These are phyloP conservation scores for Lactuca saligna DNA, from an alignment of 129 eudicot genomes.

Conservation along the genomic window DNA sequence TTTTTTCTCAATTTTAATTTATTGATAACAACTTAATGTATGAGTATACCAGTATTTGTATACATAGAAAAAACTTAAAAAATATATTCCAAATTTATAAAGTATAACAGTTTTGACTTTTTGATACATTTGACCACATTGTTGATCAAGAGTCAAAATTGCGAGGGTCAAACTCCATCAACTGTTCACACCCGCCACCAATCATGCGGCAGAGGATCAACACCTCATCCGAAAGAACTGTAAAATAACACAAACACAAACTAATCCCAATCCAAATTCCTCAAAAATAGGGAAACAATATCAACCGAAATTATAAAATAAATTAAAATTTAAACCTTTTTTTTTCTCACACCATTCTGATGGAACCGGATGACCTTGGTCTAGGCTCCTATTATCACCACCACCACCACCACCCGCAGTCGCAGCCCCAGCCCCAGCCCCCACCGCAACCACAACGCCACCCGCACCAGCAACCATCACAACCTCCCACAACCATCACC, in stretches of 20 bases:
- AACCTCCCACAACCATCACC: conserved; percentile 35
- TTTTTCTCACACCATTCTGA: conserved; percentile 27
- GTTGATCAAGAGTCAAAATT: conserved; percentile 26
- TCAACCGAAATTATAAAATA: conserved; percentile 1
- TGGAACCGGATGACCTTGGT: conserved; percentile 82
- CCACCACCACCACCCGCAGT: conserved; percentile 51
- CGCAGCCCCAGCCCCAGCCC: conserved; percentile 34
- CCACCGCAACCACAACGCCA: conserved; percentile 26
- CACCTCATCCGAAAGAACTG: conserved; percentile 40
- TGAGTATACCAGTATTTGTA: too few relatives aligned
- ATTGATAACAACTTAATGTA: too few relatives aligned
- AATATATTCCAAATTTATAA: background rate
- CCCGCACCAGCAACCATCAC: conserved; percentile 19
- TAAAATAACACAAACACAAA: conserved; percentile 25
- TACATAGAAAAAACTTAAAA: background rate
- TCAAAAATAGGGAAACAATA: conserved; percentile 15
- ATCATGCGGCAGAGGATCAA: conserved; percentile 46
- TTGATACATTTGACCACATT: conserved; percentile 12
- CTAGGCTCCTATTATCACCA: conserved; percentile 61
- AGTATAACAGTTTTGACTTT: conserved; percentile 8
- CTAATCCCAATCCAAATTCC: conserved; percentile 35
- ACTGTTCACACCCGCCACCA: conserved; percentile 28
- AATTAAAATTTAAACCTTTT: conserved; percentile 10
- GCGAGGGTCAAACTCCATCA: conserved; percentile 33
- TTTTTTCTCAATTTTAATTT: too few relatives aligned